A percentile compares a stretch with the other conserved stretches of the same genome.
phyloP scores from a whole-genome alignment of 345 rosid species.

The Pugionium dolabratum region DNA sequence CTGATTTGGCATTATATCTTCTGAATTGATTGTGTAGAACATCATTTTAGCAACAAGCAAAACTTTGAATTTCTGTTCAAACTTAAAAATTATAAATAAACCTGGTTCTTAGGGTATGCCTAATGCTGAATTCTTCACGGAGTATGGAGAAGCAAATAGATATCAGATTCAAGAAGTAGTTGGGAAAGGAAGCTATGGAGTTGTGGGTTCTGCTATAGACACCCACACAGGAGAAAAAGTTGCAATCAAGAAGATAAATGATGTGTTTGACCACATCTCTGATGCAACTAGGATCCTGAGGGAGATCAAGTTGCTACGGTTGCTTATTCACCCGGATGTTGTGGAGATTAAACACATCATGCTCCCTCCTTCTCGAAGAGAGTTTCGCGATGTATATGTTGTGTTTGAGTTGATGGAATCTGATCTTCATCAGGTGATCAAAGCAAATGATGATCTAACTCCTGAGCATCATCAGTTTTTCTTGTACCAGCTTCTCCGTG shows the following conservation, averaged over 20 bases:
- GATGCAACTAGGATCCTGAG: conserved; percentile 92
- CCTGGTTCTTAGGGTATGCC: conserved; percentile 55
- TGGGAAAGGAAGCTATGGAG: too few relatives aligned
- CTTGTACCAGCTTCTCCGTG: conserved; percentile 95
- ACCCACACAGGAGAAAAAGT: conserved; percentile 82
- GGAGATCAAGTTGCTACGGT: conserved; percentile 85
- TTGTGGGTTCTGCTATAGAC: conserved; percentile 89
- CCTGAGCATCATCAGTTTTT: conserved; percentile 92
- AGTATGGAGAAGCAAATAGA: conserved; percentile 91
- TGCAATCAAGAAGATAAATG: conserved; percentile 91
- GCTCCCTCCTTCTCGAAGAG: conserved; percentile 99
- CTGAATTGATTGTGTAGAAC: neutral
- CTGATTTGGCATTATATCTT: neutral
- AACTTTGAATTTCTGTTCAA: too few relatives aligned
- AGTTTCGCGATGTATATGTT: too few relatives aligned
- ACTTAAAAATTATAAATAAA: too few relatives aligned
- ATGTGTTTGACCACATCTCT: conserved; percentile 94
- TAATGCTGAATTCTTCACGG: conserved; percentile 84
- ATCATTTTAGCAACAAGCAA: too few relatives aligned
- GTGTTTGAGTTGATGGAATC: too few relatives aligned
- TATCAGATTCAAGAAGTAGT: conserved; percentile 87
- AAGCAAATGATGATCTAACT: conserved; percentile 86
- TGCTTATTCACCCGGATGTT: conserved; percentile 92
- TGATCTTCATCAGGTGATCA: conserved; percentile 95
- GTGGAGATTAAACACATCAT: conserved; percentile 92